Evolutionary conservation across 495 filamentous ascomycete species (phyloP).

Genomic region (Schizothecium vesticola): DNA sequence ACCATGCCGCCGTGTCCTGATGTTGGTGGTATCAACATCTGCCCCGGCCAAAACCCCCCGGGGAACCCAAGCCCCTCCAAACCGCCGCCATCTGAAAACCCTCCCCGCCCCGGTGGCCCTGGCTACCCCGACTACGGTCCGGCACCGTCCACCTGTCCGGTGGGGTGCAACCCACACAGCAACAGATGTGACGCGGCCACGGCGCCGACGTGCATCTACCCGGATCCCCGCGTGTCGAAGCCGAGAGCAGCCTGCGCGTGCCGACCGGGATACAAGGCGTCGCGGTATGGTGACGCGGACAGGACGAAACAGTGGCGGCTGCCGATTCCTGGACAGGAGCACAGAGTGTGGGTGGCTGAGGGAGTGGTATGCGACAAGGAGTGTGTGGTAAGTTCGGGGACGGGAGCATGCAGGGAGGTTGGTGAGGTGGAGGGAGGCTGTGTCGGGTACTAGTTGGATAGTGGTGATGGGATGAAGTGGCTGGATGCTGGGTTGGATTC

Average conservation of each 20-base stretch:
- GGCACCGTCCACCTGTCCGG: not conserved
- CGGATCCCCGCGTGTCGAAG: not conserved
- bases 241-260: not conserved
- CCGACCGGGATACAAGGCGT: not conserved
- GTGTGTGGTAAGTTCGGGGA: not conserved
- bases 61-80: not conserved
- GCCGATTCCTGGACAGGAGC: not conserved
- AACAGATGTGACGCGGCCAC: not conserved
- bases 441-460: not conserved
- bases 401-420: not conserved
- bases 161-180: not conserved
- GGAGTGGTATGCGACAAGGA: not conserved
- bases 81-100: not conserved
- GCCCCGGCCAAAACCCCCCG: not conserved
- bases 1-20: not conserved
- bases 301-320: not conserved
- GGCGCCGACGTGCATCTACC: not conserved
- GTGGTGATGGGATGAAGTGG: not conserved
- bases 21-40: not conserved
- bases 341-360: not conserved
- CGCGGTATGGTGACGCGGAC: not conserved
- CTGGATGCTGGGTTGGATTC: too few relatives aligned
- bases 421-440: not conserved
- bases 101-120: not conserved
- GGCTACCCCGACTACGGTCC: not conserved